phyloP scores from a whole-genome alignment of 2,329 filamentous ascomycete species.

The Colletotrichum lupini region DNA sequence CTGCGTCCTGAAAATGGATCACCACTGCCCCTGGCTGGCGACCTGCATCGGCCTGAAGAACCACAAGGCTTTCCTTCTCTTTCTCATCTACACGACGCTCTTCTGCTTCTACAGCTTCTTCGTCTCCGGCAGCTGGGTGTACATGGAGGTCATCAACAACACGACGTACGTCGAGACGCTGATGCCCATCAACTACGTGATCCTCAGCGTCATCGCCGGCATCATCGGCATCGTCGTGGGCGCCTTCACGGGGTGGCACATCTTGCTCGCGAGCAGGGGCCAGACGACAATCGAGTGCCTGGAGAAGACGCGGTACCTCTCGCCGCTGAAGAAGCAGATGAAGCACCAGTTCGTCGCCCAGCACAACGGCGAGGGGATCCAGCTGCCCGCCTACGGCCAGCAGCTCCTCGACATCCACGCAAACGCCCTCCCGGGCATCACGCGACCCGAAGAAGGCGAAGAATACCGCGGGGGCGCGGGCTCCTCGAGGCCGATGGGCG shows the following conservation, averaged over 20 bases:
- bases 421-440: constrained; percentile 83
- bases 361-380: constrained; percentile 60
- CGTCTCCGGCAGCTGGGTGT: constrained; percentile 85
- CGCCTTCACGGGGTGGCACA: constrained; percentile 92
- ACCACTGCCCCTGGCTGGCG: constrained; percentile 98
- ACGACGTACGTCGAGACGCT: constrained; percentile 78
- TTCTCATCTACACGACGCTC: constrained; percentile 87
- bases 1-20: constrained; percentile 99
- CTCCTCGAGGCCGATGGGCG: constrained; percentile 42
- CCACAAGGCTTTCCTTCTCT: constrained; percentile 95
- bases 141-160: constrained; percentile 80
- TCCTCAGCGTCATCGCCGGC: constrained; percentile 86
- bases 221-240: constrained; percentile 92
- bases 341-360: constrained; percentile 71
- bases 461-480: constrained; percentile 52
- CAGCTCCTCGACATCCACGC: constrained; percentile 85
- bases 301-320: constrained; percentile 94
- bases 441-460: constrained; percentile 85
- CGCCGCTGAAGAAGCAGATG: constrained; percentile 78
- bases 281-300: constrained; percentile 97
- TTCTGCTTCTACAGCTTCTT: constrained; percentile 87
- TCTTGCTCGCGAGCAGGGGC: constrained; percentile 80
- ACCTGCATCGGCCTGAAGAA: constrained; percentile 95
- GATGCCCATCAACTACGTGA: constrained; percentile 90
- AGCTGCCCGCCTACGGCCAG: constrained; percentile 72